Percentiles rank a stretch among this genome's conserved stretches.
Conservation (phyloP, 2,329 filamentous ascomycete species). For the Endothia cerciana region DNA sequence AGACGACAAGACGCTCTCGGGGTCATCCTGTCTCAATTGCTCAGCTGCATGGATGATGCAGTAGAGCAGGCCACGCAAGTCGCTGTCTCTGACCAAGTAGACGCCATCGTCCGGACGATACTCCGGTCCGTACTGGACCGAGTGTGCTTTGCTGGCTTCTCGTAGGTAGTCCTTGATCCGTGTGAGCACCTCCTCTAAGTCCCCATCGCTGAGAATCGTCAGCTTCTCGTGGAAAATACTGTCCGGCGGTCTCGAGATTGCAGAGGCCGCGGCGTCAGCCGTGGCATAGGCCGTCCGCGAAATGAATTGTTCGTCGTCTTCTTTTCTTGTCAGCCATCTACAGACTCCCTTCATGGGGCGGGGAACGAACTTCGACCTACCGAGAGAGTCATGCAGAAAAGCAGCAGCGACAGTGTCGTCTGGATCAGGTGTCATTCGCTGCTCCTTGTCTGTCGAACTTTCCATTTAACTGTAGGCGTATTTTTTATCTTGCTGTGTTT, state of each 20-base stretch:
- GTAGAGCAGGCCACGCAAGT: slow-evolving; percentile 14
- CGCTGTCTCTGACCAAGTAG: slow-evolving; percentile 17
- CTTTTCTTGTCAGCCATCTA: neutral
- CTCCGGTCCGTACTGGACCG: neutral
- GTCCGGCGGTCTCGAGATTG: neutral
- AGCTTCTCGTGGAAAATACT: neutral
- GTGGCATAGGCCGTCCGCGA: neutral
- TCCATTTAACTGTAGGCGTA: neutral
- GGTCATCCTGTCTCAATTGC: neutral
- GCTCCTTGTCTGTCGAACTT: neutral
- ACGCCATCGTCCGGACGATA: neutral
- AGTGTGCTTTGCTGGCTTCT: slow-evolving; percentile 12
- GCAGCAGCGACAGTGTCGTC: too few relatives aligned
- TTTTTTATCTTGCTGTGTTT: too few relatives aligned
- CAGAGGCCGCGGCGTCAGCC: neutral
- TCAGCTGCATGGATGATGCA: slow-evolving; percentile 10
- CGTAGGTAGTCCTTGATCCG: slow-evolving; percentile 11
- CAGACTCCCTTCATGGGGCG: neutral
- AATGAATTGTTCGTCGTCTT: neutral
- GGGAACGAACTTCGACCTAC: neutral
- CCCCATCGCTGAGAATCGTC: neutral
- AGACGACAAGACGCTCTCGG: neutral
- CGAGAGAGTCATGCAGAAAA: neutral
- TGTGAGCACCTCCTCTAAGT: slow-evolving; percentile 6
- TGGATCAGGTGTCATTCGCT: neutral